A percentile compares a stretch with the other conserved stretches of the same genome.
Conservation (phyloP, 2,329 filamentous ascomycete genomes). For the Exophiala lecanii-corni region DNA sequence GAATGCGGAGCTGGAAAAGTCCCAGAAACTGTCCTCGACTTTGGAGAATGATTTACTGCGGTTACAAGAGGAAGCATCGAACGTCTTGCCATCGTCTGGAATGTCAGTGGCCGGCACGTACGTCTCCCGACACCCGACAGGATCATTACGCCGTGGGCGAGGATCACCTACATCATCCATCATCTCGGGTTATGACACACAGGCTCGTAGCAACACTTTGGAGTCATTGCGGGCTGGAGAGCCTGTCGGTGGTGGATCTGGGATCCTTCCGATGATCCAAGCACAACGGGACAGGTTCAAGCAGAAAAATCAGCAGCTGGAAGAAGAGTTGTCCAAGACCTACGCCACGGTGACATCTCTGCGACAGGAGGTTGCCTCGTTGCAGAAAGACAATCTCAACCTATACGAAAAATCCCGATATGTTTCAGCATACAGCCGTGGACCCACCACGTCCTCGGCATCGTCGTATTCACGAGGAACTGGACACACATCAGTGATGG, state of each 20-base stretch:
- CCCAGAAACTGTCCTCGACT: conserved; percentile 77
- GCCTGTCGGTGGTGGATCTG: conserved; percentile 68
- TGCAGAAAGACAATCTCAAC: conserved; percentile 94
- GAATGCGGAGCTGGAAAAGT: conserved; percentile 80
- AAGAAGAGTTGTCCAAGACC: conserved; percentile 79
- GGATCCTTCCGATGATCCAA: conserved; percentile 96
- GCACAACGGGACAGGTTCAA: conserved; percentile 98
- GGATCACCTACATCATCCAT: conserved; percentile 93
- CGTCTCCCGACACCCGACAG: conserved; percentile 67
- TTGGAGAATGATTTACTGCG: conserved; percentile 87
- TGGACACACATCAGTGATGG: conserved; percentile 61
- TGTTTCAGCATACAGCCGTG: conserved; percentile 84
- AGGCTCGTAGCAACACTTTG: conserved; percentile 48
- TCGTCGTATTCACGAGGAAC: conserved; percentile 59
- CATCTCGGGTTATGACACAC: conserved; percentile 89
- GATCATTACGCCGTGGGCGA: conserved; percentile 61
- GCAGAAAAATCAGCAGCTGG: conserved; percentile 86
- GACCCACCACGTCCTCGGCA: conserved; percentile 55
- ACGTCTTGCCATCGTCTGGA: conserved; percentile 75
- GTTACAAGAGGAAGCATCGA: conserved; percentile 78
- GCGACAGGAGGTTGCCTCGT: conserved; percentile 80
- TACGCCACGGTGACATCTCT: conserved; percentile 79
- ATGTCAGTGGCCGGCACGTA: conserved; percentile 93
- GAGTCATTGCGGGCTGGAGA: conserved; percentile 61
- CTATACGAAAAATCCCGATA: conserved; percentile 98